Base-by-base conservation (phyloP, 2,329 filamentous ascomycete species). In the Fusarium acutatum region DNA sequence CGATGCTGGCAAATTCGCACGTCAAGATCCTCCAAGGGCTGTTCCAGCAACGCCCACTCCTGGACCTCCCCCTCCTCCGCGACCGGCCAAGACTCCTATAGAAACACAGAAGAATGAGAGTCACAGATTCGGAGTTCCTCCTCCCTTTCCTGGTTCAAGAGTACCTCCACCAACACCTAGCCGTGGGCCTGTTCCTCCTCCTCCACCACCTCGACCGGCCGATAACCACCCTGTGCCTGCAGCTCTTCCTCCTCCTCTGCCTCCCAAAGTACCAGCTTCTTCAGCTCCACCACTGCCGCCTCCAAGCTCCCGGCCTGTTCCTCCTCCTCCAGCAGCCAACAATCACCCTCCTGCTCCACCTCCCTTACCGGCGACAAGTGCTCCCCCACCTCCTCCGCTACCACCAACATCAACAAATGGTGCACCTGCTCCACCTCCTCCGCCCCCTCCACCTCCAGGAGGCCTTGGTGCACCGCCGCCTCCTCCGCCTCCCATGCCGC, bases 1-100 rank as follows among this genome's bases (percentile, higher is more conserved):
- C 62, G 95, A 97, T 81, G 96, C 96, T 65, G 96, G 96, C 41
- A 97, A 94, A 82, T 96, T 90, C 79, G 94, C 93, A 7, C 87
- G 91, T 83, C 88, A 81, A 76, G 85, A 80, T 32, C 75, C 78
- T 34, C 74, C 78, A 20, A 78, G 76, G 44, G 77, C 79, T 34
- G 70, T 73, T 14, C 71, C 79, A 41, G 67, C 78, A n/a, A 67
- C 79, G 40, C 73, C 81, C 14, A 72, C 67, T 26, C 76, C 80
- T 5, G 81, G 80, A 13, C 81, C 81, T 10, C 81, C 82, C 11
- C 82, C 82, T 32, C 82, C 82, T 20, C 81, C 81, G 13, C 74
- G 82, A 62, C 92, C 92, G 17, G 88, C 91, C 8, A 94, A 94
- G 81, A 91, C 90, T 13, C 88, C 93, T 3, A 84, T 94, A 44